Evolutionary conservation across 371 early-diverging fungal species (phyloP), one percentile per base, ranked within the genome.

Genomic region (Rhizomucor pusillus): DNA sequence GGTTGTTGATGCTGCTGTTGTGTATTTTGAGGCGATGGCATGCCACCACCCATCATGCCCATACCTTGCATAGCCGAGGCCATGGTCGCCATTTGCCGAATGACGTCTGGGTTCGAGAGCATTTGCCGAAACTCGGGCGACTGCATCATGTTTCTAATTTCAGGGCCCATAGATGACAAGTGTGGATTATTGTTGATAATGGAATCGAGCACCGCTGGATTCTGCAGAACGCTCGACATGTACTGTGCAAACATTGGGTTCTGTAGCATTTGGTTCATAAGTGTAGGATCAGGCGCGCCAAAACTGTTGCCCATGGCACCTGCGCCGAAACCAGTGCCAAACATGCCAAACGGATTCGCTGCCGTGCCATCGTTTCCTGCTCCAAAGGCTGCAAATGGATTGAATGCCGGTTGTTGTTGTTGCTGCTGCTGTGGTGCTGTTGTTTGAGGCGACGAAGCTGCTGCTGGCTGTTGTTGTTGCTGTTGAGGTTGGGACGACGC

Each of bases 181-280:
- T 84, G 82, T 37, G 96, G 94, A 69, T 92, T 93, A 59, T 80
- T 81, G 7, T 85, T 81, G 46, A 90, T 86, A 77, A 95, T 87
- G 49, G 78, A 74, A 41, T 93, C 91, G 52, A 96, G 60, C 18
- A 95, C 80, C 50, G 86, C 85, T 7, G 96, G 96, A 63, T 94
- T 93, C 53, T 82, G 82, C 29, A 86, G 66, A 54, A 93, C 73
- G 46, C 73, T 80, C 18, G 89, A 82, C 83, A 95, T 88, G 70
- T 84, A 85, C 57, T 86, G 83, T 39, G 87, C 80, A 72, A 93
- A 80, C 73, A 82, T 84, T 16, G 97, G 97, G 67, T 95, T 93
- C 50, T 81, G 75, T 62, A 93, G 57, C 81, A 96, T 81, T 49
- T 74, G 70, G 54, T 80, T 80, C 71, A 91, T 79, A 80, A 83